Evolutionary conservation across 2,329 filamentous ascomycete species (phyloP).

Genomic region (Pezicula rhizophila): DNA sequence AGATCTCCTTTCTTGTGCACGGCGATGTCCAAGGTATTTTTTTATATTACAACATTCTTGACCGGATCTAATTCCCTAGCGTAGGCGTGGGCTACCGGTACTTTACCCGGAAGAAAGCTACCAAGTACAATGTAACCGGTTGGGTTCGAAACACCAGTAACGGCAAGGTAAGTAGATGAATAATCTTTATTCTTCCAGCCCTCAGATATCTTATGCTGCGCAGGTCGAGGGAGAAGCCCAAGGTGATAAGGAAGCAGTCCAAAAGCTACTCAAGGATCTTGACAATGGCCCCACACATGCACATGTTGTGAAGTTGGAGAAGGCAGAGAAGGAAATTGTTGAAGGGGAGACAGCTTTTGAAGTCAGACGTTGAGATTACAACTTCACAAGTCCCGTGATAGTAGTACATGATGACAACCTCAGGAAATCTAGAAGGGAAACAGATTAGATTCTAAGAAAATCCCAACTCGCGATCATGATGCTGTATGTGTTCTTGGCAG

Average conservation of each 20-base stretch:
- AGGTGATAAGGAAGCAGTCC: constrained; percentile 58
- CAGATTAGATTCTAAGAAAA: no score
- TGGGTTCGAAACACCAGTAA: constrained; percentile 56
- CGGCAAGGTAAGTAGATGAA: constrained; percentile 39
- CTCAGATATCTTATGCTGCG: not conserved
- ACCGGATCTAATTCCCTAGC: not conserved
- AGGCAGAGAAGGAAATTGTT: constrained; percentile 57
- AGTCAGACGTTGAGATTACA: constrained; percentile 29
- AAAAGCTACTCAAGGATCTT: constrained; percentile 68
- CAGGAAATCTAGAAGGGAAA: no score
- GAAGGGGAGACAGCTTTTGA: constrained; percentile 64
- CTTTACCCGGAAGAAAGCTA: constrained; percentile 48
- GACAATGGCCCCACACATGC: constrained; percentile 68
- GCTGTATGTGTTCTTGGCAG: no score
- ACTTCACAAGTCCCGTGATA: no score
- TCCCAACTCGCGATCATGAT: no score
- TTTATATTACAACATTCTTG: not conserved
- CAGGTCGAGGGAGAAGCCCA: constrained; percentile 90
- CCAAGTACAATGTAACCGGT: constrained; percentile 45
- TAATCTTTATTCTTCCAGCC: not conserved
- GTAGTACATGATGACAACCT: no score
- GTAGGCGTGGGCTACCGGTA: constrained; percentile 32
- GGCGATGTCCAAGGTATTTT: constrained; percentile 63
- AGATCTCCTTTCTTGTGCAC: constrained; percentile 61
- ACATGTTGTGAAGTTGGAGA: constrained; percentile 68